phyloP scores from a whole-genome alignment of 2,329 filamentous ascomycete genomes.

The Sarocladium oryzae region DNA sequence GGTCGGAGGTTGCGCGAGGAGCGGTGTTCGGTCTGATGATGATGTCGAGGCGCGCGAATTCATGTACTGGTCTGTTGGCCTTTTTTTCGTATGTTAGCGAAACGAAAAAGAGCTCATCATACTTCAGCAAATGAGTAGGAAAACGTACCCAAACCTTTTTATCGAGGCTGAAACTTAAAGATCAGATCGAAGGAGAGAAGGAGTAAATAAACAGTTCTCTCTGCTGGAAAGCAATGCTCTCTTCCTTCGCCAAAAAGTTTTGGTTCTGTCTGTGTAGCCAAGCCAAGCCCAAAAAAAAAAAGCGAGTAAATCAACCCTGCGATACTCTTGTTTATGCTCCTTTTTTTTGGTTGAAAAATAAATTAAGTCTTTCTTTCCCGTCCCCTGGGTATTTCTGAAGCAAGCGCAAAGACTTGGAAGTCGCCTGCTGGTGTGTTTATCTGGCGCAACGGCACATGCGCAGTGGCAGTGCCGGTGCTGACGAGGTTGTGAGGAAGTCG shows the following conservation, averaged over 20 bases:
- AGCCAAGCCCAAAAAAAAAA: too few relatives aligned
- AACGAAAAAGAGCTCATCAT: too few relatives aligned
- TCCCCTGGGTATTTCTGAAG: conserved; percentile 35
- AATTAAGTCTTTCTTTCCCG: conserved; percentile 50
- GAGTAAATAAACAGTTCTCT: conserved; percentile 4
- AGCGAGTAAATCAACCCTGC: too few relatives aligned
- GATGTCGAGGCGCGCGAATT: neutral
- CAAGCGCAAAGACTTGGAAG: conserved; percentile 63
- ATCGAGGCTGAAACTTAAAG: neutral
- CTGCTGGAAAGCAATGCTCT: neutral
- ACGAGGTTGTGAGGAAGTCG: neutral
- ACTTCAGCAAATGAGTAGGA: neutral
- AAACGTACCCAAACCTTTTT: neutral
- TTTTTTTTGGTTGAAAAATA: too few relatives aligned
- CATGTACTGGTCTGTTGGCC: neutral
- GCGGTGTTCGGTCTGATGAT: neutral
- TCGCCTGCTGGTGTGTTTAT: conserved; percentile 49
- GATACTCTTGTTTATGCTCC: too few relatives aligned
- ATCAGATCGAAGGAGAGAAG: too few relatives aligned
- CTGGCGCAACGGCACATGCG: conserved; percentile 38
- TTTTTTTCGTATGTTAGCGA: too few relatives aligned
- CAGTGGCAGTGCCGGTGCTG: conserved; percentile 17
- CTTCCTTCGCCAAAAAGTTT: too few relatives aligned
- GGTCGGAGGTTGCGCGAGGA: neutral
- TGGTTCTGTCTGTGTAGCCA: too few relatives aligned